A percentile compares a stretch with the other conserved stretches of the same genome.
phyloP scores from a whole-genome alignment of 176 grass and related monocot species.

The Hyparrhenia diplandra region DNA sequence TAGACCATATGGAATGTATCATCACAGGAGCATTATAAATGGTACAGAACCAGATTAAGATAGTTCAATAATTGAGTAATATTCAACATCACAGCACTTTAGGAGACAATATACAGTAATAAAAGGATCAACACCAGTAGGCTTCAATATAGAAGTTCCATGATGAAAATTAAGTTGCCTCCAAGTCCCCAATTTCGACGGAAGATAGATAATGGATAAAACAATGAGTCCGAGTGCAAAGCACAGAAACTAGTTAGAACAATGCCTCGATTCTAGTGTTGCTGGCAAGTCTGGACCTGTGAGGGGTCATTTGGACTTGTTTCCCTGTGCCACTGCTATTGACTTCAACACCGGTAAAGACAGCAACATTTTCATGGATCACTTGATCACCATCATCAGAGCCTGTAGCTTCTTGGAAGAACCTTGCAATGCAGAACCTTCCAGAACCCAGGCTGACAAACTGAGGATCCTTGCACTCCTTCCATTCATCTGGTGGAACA shows the following conservation, averaged over 20 bases:
- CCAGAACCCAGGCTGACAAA: background rate
- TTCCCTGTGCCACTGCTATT: background rate
- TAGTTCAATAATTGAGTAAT: no score
- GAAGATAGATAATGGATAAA: background rate
- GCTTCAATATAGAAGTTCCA: background rate
- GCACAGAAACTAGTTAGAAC: background rate
- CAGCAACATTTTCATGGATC: background rate
- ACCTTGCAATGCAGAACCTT: slow-evolving; percentile 1
- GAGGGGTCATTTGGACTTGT: background rate
- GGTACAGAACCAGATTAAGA: no score
- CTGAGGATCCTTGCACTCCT: background rate
- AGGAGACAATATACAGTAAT: no score
- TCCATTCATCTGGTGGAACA: background rate
- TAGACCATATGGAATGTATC: no score
- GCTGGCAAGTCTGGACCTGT: background rate
- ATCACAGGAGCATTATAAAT: no score
- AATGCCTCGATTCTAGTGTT: background rate
- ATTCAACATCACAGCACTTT: no score
- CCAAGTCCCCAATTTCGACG: background rate
- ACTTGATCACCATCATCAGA: background rate
- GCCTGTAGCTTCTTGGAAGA: background rate
- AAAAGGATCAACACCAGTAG: no score
- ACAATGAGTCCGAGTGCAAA: background rate
- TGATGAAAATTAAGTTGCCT: background rate
- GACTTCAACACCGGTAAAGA: background rate